Evolutionary conservation across 352 stramenopile genomes (phyloP).

Genomic region (Phytopythium litorale): DNA sequence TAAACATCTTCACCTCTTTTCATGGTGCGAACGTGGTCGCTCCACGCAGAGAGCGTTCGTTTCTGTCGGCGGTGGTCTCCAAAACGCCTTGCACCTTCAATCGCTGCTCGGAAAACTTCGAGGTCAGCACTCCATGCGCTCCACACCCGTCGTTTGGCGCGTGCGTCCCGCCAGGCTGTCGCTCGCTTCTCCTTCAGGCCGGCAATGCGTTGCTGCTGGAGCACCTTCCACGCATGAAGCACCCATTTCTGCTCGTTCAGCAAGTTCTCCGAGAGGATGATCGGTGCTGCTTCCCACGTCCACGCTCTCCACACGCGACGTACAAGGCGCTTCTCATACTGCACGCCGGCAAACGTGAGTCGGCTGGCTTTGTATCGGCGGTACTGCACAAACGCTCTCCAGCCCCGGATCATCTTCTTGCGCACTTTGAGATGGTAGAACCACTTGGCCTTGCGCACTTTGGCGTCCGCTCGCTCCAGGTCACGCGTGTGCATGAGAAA

Average conservation of each 20-base stretch:
- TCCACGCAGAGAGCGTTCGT: constrained; percentile 2
- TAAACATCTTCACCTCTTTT: constrained; percentile 10
- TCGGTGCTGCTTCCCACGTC: constrained; percentile 1
- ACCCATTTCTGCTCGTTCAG: constrained; percentile 9
- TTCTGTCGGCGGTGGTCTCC: neutral
- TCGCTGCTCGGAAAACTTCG: neutral
- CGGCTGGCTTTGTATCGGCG: neutral
- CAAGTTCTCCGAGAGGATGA: constrained; percentile 6
- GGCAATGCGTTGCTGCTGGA: constrained; percentile 1
- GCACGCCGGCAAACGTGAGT: neutral
- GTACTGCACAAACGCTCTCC: constrained; percentile 9
- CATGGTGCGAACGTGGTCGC: neutral
- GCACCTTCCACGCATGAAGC: constrained; percentile 5
- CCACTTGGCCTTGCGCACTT: constrained; percentile 12
- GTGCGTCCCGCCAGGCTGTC: constrained; percentile 5
- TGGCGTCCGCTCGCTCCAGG: constrained; percentile 8
- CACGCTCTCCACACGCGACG: constrained; percentile 7
- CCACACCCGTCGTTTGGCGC: neutral
- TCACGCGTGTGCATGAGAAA: constrained; percentile 5
- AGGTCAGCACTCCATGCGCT: neutral
- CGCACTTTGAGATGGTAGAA: constrained; percentile 24
- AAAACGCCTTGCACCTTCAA: neutral
- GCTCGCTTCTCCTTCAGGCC: constrained; percentile 10
- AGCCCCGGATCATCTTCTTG: constrained; percentile 12
- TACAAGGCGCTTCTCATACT: constrained; percentile 1